Percentiles rank a stretch among this genome's conserved stretches.
Evolutionary conservation across 2,329 filamentous ascomycete species (phyloP).

Genomic region (Alternaria ethzedia): DNA sequence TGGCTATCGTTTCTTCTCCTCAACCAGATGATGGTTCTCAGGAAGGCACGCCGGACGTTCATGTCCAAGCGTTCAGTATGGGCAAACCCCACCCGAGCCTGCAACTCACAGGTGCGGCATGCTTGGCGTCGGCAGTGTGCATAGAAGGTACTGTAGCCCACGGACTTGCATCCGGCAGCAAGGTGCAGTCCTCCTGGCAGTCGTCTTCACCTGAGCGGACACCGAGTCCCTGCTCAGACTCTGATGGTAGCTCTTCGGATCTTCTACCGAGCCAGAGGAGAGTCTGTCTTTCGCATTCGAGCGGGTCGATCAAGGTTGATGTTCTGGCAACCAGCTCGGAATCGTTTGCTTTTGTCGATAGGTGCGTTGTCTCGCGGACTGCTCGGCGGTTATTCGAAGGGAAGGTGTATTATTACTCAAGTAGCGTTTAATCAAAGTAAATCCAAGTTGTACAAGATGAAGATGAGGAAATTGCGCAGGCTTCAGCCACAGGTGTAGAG

Average conservation of each 20-base stretch:
- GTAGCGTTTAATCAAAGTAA: neutral
- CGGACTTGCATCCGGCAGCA: conserved; percentile 3
- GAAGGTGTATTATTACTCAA: conserved; percentile 30
- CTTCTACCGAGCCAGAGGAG: conserved; percentile 6
- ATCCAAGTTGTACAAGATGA: neutral
- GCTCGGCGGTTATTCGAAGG: conserved; percentile 43
- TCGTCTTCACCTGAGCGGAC: conserved; percentile 13
- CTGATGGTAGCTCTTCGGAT: neutral
- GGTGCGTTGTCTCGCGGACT: conserved; percentile 41
- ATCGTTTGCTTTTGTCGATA: conserved; percentile 26
- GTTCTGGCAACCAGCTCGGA: conserved; percentile 23
- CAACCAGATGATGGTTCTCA: neutral
- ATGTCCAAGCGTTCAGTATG: conserved; percentile 39
- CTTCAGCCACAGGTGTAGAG: neutral
- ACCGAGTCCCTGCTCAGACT: conserved; percentile 16
- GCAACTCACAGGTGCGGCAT: conserved; percentile 44
- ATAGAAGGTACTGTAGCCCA: conserved; percentile 38
- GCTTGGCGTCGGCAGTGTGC: conserved; percentile 36
- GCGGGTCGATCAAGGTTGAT: conserved; percentile 36
- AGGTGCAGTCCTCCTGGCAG: conserved; percentile 1
- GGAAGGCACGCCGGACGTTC: conserved; percentile 17
- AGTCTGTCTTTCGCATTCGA: conserved; percentile 28
- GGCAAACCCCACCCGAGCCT: conserved; percentile 41
- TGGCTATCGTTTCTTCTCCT: conserved; percentile 58
- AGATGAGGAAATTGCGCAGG: neutral